Conservation (phyloP, 768 basidiomycete genomes). For the Tulasnella calospora region DNA sequence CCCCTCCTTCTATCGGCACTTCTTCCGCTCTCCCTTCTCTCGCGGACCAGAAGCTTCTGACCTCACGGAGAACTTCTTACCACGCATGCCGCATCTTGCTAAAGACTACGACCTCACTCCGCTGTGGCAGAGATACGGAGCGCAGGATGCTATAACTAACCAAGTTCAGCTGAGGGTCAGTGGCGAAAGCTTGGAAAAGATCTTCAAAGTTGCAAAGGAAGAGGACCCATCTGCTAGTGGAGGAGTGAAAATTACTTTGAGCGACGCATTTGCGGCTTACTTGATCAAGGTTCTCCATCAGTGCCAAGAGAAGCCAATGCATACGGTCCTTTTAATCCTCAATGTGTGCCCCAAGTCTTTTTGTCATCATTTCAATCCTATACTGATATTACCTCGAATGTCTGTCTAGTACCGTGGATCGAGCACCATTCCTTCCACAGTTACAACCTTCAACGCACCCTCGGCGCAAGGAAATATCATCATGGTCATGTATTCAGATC, state of each 20-base stretch:
- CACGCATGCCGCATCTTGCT: slow-evolving; percentile 18
- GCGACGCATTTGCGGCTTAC: slow-evolving; percentile 19
- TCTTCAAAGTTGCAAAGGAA: neutral
- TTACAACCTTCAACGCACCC: slow-evolving; percentile 12
- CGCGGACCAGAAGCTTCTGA: neutral
- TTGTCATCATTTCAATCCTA: neutral
- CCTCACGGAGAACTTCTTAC: neutral
- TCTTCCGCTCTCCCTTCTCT: slow-evolving; percentile 15
- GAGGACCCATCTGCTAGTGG: neutral
- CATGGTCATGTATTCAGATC: slow-evolving; percentile 8
- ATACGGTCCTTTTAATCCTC: neutral
- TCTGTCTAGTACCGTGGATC: neutral
- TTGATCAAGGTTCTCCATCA: slow-evolving; percentile 13
- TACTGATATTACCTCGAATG: neutral
- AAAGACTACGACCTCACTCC: slow-evolving; percentile 1
- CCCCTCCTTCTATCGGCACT: slow-evolving; percentile 18
- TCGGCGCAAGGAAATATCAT: slow-evolving; percentile 6
- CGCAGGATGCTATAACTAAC: neutral
- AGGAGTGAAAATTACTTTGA: slow-evolving; percentile 4
- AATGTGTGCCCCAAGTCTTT: neutral
- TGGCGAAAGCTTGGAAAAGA: neutral
- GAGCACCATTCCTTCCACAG: neutral
- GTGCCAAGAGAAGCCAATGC: neutral
- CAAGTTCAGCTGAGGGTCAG: slow-evolving; percentile 1
- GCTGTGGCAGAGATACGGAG: neutral